A percentile compares a stretch with the other conserved stretches of the same genome.
These are phyloP conservation scores for Tuber umbilicatum DNA, from an alignment of 495 filamentous ascomycete species.

Conservation along the genomic window DNA sequence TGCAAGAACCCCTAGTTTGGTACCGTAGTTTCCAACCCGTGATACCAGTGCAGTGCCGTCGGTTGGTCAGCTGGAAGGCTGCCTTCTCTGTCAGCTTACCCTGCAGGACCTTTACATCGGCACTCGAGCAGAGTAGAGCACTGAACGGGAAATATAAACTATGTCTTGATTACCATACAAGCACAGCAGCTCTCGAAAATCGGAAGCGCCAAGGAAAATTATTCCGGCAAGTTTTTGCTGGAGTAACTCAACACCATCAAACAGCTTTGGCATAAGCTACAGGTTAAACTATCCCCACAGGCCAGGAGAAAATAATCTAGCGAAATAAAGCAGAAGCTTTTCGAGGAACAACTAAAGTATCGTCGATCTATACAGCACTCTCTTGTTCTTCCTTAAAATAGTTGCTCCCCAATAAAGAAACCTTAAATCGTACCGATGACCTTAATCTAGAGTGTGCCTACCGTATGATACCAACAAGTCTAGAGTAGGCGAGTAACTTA, in stretches of 20 bases:
- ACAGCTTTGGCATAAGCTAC: neutral
- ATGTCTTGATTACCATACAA: neutral
- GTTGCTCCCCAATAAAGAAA: conserved; percentile 1
- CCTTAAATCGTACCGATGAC: neutral
- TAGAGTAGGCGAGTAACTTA: too few relatives aligned
- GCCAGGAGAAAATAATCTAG: neutral
- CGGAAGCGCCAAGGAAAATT: neutral
- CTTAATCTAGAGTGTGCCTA: neutral
- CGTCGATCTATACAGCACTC: neutral
- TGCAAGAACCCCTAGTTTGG: neutral
- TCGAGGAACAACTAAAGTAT: neutral
- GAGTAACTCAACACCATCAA: neutral
- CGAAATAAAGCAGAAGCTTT: neutral
- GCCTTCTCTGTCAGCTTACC: neutral
- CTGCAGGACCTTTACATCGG: neutral
- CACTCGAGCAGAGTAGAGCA: neutral
- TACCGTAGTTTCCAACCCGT: neutral
- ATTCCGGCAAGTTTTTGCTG: neutral
- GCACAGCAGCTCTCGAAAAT: neutral
- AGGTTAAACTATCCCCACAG: neutral
- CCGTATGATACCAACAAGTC: neutral
- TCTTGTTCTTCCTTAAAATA: neutral
- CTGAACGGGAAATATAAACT: neutral
- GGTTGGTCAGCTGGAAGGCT: neutral
- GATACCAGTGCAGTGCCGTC: neutral